A percentile compares a stretch with the other conserved stretches of the same genome.
Evolutionary conservation across 345 rosid species (phyloP).

Genomic region (Theobroma cacao): DNA sequence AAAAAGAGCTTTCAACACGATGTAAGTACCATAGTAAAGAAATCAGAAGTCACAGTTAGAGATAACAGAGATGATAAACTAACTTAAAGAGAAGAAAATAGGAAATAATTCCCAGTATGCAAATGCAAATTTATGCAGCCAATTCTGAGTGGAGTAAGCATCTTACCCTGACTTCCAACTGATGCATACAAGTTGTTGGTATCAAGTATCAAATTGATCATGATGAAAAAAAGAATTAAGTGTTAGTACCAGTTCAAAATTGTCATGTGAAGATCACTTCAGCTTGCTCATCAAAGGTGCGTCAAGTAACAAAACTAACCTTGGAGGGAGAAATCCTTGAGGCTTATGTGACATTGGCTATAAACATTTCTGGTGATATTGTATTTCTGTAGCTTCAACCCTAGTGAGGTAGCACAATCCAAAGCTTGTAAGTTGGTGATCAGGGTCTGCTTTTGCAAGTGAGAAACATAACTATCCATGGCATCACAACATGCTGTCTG

Average conservation of each 20-base stretch:
- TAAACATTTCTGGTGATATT: conserved; percentile 70
- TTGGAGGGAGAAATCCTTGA: conserved; percentile 97
- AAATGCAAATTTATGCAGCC: not conserved
- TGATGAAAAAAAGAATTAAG: conserved; percentile 9
- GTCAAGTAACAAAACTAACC: conserved; percentile 41
- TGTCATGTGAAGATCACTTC: conserved; percentile 2
- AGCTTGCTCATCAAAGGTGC: not conserved
- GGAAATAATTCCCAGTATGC: not conserved
- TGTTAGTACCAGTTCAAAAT: conserved; percentile 19
- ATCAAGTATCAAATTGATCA: not conserved
- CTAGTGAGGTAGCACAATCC: conserved; percentile 79
- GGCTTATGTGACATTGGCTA: conserved; percentile 76
- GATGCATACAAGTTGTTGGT: conserved; percentile 25
- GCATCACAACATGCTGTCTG: conserved; percentile 67
- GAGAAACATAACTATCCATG: conserved; percentile 81
- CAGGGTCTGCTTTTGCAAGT: conserved; percentile 91
- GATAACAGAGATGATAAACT: not conserved
- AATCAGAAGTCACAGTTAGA: not conserved
- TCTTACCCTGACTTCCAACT: conserved; percentile 72
- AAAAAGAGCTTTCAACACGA: not conserved
- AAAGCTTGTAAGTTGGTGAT: conserved; percentile 93
- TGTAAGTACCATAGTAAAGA: not conserved
- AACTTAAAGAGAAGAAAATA: not conserved
- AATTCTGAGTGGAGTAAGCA: not conserved
- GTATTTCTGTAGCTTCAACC: conserved; percentile 59